Evolutionary conservation across 306 rosid genomes (phyloP).

Genomic region (Prunus padus): DNA sequence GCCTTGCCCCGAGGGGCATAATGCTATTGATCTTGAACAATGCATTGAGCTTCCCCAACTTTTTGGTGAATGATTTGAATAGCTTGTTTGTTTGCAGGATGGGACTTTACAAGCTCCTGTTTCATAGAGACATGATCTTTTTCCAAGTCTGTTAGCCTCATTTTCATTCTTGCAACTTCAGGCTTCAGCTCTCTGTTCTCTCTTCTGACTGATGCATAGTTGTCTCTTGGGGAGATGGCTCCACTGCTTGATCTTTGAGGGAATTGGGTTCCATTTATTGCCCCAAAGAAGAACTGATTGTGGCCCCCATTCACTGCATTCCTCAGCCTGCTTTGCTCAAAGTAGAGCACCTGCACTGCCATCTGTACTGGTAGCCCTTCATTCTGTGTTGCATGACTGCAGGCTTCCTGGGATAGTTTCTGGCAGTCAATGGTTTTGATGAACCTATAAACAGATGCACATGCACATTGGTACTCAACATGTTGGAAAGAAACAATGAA

Average conservation of each 20-base stretch:
- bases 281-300: conserved; percentile 75
- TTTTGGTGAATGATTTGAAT: conserved; percentile 71
- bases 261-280: conserved; percentile 60
- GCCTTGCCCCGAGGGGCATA: conserved; percentile 51
- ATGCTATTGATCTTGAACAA: conserved; percentile 64
- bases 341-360: conserved; percentile 96
- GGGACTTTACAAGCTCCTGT: conserved; percentile 83
- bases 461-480: conserved; percentile 1
- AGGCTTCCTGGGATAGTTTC: conserved; percentile 89
- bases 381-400: conserved; percentile 98
- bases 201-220: conserved; percentile 93
- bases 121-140: conserved; percentile 93
- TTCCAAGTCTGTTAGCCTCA: conserved; percentile 94
- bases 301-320: conserved; percentile 92
- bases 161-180: conserved; percentile 97
- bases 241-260: conserved; percentile 98
- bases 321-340: conserved; percentile 87
- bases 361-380: conserved; percentile 91
- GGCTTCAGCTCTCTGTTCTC: conserved; percentile 96
- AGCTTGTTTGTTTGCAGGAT: conserved; percentile 77
- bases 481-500: background rate
- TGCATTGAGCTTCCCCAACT: conserved; percentile 69
- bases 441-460: conserved; percentile 53
- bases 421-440: conserved; percentile 92
- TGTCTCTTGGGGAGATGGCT: conserved; percentile 95